Base-by-base conservation (phyloP, 345 rosid species). In the Rhodamnia argentea region DNA sequence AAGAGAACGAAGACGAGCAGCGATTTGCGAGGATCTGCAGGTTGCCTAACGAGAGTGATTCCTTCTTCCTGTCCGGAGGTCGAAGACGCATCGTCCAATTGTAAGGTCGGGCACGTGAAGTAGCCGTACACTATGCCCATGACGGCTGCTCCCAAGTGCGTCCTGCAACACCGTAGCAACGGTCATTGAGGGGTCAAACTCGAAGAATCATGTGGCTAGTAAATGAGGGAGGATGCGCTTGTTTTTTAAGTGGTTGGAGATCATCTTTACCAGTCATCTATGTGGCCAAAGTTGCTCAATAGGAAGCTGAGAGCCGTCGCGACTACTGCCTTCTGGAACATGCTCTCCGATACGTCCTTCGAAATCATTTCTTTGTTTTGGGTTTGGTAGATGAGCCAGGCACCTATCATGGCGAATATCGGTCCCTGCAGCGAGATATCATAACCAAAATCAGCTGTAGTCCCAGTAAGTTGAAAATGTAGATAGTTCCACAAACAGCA, bases 331-430 rank as follows among this genome's bases (percentile, higher is more conserved):
- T 95, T 95, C 86, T 92, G 95, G 89, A 90, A 93, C 95, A 94
- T 83, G 32, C 89, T 91, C 13, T 95, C 98, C 1, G 90, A 87
- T 59, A 87, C 90, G 62, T 93, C 93, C 84, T 90, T 92, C 57
- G 89, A 83, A 37, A 87, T 87, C 75, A 90, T 89, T 85, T 87
- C 95, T 86, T 91, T 94, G 92, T 93, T 93, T 86, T 94, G 98
- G 82, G 44, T 50, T 84, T 95, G 97, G 86, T 93, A 93, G 3
- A 93, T 91, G 7, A 95, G 94, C 98, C 99, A 95, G 52, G 99
- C 98, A 87, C 99, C 98, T 74, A 96, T 94, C 86, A 96, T 82
- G 9, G 95, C 94, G 88, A 95, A 96, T 82, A 93, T 89, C 54
- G 99, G 98, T 83, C 96, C 98, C 99, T 84, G 91, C 83, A 24